Conservation (phyloP, 495 filamentous ascomycete genomes). For the Trichoderma orchidacearum region DNA sequence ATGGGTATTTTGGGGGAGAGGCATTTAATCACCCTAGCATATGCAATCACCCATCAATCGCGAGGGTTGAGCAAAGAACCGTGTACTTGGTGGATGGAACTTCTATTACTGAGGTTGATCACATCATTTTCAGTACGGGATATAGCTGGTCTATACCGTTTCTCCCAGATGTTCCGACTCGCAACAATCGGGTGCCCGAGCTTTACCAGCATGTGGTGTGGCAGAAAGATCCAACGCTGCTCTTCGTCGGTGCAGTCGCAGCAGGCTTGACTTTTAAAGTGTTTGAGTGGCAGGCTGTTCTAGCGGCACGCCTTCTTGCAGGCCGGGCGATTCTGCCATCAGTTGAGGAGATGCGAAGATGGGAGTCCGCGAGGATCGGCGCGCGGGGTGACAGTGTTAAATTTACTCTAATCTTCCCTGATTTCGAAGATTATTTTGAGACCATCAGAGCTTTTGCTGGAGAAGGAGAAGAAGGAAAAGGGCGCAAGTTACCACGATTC, state of each 20-base stretch:
- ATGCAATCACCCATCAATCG: conserved; percentile 26
- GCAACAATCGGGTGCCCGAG: conserved; percentile 40
- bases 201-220: conserved; percentile 44
- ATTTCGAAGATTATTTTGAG: conserved; percentile 45
- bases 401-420: conserved; percentile 36
- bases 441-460: conserved; percentile 30
- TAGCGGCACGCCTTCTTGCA: conserved; percentile 19
- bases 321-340: conserved; percentile 29
- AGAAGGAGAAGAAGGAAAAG: conserved; percentile 20
- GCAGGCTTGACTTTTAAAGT: conserved; percentile 23
- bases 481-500: conserved; percentile 31
- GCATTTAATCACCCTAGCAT: conserved; percentile 38
- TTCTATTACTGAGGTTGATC: conserved; percentile 32
- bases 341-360: conserved; percentile 26
- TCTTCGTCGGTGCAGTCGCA: conserved; percentile 18
- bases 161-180: conserved; percentile 29
- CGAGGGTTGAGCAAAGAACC: conserved; percentile 23
- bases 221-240: conserved; percentile 23
- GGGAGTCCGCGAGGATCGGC: conserved; percentile 37
- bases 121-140: conserved; percentile 45
- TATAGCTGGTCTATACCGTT: conserved; percentile 44
- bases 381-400: conserved; percentile 32
- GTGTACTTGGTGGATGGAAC: conserved; percentile 36
- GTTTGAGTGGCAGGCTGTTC: conserved; percentile 30
- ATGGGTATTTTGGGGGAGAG: conserved; percentile 36